Percentiles rank a stretch among this genome's conserved stretches.
These are phyloP conservation scores for Pseudophaeomoniella oleicola DNA, from an alignment of 2,329 filamentous ascomycete species.

Conservation along the genomic window DNA sequence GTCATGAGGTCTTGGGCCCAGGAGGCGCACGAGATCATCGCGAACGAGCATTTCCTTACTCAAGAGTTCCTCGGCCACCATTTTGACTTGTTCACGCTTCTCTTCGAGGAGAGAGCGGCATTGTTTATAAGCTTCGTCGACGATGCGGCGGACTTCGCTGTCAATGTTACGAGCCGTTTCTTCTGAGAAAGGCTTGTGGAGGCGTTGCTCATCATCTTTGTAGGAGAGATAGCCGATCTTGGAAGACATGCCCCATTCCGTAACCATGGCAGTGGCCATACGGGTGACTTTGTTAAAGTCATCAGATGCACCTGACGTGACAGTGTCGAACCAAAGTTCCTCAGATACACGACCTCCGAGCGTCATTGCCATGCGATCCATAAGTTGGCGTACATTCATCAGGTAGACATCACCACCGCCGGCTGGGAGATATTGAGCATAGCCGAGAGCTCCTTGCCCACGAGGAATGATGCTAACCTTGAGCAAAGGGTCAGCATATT, in stretches of 20 bases:
- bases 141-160: slow-evolving; percentile 74
- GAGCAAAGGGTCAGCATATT: slow-evolving; percentile 88
- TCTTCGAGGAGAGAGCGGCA: slow-evolving; percentile 69
- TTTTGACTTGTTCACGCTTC: slow-evolving; percentile 76
- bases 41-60: slow-evolving; percentile 80
- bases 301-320: slow-evolving; percentile 86
- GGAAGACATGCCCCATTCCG: slow-evolving; percentile 96
- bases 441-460: slow-evolving; percentile 82
- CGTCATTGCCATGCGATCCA: slow-evolving; percentile 99
- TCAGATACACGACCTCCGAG: slow-evolving; percentile 89
- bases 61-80: slow-evolving; percentile 86
- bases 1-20: slow-evolving; percentile 72
- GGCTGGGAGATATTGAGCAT: slow-evolving; percentile 90
- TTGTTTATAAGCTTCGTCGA: slow-evolving; percentile 83
- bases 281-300: slow-evolving; percentile 97
- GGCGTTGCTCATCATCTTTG: slow-evolving; percentile 62
- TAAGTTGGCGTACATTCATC: slow-evolving; percentile 88
- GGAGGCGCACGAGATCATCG: slow-evolving; percentile 80
- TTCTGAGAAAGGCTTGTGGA: slow-evolving; percentile 94
- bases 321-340: slow-evolving; percentile 91
- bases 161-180: slow-evolving; percentile 87
- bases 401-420: slow-evolving; percentile 67
- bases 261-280: slow-evolving; percentile 96
- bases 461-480: slow-evolving; percentile 98
- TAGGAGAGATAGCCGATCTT: slow-evolving; percentile 91